Base-by-base conservation (phyloP, 805 yeast genomes). In the Metahyphopichia silvanorum region DNA sequence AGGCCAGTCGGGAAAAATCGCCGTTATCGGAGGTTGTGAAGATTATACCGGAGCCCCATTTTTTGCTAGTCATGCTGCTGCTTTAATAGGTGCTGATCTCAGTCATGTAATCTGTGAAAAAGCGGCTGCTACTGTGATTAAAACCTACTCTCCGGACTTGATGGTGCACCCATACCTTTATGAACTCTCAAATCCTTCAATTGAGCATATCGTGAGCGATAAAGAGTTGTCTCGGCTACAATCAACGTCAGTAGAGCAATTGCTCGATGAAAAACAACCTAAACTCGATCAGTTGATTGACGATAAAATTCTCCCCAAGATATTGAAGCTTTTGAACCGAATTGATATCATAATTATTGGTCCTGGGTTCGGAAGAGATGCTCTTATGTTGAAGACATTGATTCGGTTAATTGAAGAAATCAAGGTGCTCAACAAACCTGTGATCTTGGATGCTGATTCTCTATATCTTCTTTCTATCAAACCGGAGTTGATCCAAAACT, bases 11-110 rank as follows among this genome's bases (percentile, higher is more conserved):
- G 98, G 98, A 5, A 71, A 86, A 37, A 68, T 91, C 2, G 86
- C 82, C 8, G 86, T 91, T 1, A 74, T 91, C 40, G 98, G 98
- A 15, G 98, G 98, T 1, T 82, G 93, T 55, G 89, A 85, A 55
- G 97, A 91, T 55, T 91, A 88, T 55, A 89, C 97, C 0, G 98
- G 98, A 0, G 98, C 98, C 0, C 98, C 98, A 2, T 93, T 70
- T 57, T 93, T 93, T 55, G 74, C 95, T 21, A 84, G 94, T 4
- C 82, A 84, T 53, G 84, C 96, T 1, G 77, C 95, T 1, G 85
- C 95, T 2, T 60, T 83, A 22, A 70, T 82, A 31, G 98, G 98
- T 1, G 82, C 88, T 33, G 98, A 91, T 53, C 67, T 93, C 63
- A 75, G 91, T 22, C 98, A 91, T 57, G 72, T 91, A 7, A 71